A percentile compares a stretch with the other conserved stretches of the same genome.
These are phyloP conservation scores for Alternaria consortialis DNA, from an alignment of 2,329 filamentous ascomycete species.

Conservation along the genomic window DNA sequence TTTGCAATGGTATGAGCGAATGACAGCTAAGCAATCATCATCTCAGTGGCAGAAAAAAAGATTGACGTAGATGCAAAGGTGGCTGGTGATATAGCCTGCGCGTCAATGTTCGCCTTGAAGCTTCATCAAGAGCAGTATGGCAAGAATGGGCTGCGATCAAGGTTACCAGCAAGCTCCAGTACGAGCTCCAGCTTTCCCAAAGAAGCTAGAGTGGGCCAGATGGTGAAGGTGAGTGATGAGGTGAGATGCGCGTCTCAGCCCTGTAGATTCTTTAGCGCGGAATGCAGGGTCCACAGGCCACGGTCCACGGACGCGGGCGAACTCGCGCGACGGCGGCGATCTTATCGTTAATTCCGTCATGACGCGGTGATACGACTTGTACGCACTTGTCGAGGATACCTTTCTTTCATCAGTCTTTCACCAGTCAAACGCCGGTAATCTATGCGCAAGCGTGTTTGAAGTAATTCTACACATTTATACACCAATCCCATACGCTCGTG, in stretches of 20 bases:
- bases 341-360: conserved; percentile 21
- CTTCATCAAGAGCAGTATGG: neutral
- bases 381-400: neutral
- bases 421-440: neutral
- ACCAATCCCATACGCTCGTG: neutral
- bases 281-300: conserved; percentile 19
- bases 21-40: neutral
- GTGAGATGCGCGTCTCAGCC: conserved; percentile 14
- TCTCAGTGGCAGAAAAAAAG: neutral
- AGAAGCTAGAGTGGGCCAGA: conserved; percentile 2
- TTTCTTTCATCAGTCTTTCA: neutral
- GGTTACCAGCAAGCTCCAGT: neutral
- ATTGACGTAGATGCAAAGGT: conserved; percentile 2
- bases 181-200: neutral
- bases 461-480: neutral
- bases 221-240: conserved; percentile 11
- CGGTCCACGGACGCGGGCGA: conserved; percentile 18
- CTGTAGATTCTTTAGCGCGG: conserved; percentile 9
- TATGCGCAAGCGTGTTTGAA: neutral
- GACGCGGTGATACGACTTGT: conserved; percentile 18
- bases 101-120: neutral
- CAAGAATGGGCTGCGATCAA: neutral
- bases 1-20: neutral
- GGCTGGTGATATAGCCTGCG: neutral
- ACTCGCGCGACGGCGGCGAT: conserved; percentile 3